Base-by-base conservation (phyloP, 2,329 filamentous ascomycete species). In the Fusarium floridanum region DNA sequence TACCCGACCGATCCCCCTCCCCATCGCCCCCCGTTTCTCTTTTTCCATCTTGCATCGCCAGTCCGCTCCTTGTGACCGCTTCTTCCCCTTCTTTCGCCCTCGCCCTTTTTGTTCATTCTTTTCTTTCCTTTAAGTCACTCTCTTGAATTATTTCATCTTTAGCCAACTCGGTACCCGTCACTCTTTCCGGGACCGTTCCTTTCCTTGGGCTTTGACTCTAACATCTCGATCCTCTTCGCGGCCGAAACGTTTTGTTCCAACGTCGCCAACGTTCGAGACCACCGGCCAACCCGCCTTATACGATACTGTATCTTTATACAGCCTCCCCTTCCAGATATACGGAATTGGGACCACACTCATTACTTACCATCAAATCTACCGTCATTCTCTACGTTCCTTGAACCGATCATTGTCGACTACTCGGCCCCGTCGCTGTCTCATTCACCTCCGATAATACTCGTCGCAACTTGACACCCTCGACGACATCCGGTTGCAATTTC, bases 61-160 rank as follows among this genome's bases (percentile, higher is more conserved):
- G 76, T 73, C 80, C 80, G 70, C 77, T 82, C 82, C 80, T 81
- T 81, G 79, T 80, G 82, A 83, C 80, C 79, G 81, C 81, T 80
- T 81, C 82, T 84, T 83, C 81, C 78, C 75, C 78, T 82, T 81
- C 78, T 24, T 81, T 80, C 81, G 76, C 79, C 80, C 73, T 75
- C 72, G 74, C 74, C 75, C 71, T 76, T 73, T 76, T 82, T 84
- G 84, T 80, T 80, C 80, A 84, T 85, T 83, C 82, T 83, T 85
- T 84, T 80, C 79, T 83, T 85, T 85, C 82, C 81, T 84, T 87
- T 84, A 82, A 87, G 86, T 88, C 87, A 83, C 83, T 88, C 86
- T 82, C 86, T 88, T 87, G 82, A 81, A 67, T 61, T 70, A 75
- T 77, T 68, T 53, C 67, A 76, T 67, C 68, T 76, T 79, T 61